phyloP scores from a whole-genome alignment of 2,329 filamentous ascomycete genomes.

The Neonectria hederae region DNA sequence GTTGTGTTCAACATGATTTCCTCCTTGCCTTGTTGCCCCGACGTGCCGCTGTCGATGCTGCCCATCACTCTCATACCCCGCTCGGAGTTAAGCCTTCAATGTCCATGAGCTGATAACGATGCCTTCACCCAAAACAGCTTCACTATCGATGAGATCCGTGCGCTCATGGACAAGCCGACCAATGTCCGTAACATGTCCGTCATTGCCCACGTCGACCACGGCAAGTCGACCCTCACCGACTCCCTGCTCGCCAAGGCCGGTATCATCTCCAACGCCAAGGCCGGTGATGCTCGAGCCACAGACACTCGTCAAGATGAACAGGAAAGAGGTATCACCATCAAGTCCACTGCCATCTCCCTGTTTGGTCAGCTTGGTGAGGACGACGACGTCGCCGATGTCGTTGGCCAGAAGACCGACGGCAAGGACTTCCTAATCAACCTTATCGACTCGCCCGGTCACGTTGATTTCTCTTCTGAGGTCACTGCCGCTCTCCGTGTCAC shows the following conservation, averaged over 20 bases:
- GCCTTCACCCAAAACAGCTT: constrained; percentile 71
- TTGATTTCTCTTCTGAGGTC: constrained; percentile 99
- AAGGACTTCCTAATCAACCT: constrained; percentile 99
- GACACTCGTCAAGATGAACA: constrained; percentile 98
- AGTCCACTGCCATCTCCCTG: constrained; percentile 99
- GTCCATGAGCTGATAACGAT: constrained; percentile 58
- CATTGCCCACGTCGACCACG: constrained; percentile 99
- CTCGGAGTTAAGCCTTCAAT: constrained; percentile 52
- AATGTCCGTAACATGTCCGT: constrained; percentile 97
- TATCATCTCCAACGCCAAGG: constrained; percentile 99
- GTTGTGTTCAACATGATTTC: constrained; percentile 10
- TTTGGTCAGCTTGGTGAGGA: constrained; percentile 83
- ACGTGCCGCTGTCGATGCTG: neutral
- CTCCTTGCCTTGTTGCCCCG: neutral
- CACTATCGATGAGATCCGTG: constrained; percentile 93
- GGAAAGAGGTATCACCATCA: constrained; percentile 99
- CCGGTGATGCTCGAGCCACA: constrained; percentile 93
- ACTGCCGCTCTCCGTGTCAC: constrained; percentile 99
- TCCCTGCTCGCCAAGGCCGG: constrained; percentile 98
- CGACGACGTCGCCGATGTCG: constrained; percentile 95
- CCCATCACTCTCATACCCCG: constrained; percentile 45
- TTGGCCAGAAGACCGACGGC: constrained; percentile 85
- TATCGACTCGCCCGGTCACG: constrained; percentile 99
- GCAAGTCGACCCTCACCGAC: constrained; percentile 99
- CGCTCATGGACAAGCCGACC: constrained; percentile 80